A percentile compares a stretch with the other conserved stretches of the same genome.
Evolutionary conservation across 805 yeast species (phyloP).

Genomic region (Metschnikowia continentalis): DNA sequence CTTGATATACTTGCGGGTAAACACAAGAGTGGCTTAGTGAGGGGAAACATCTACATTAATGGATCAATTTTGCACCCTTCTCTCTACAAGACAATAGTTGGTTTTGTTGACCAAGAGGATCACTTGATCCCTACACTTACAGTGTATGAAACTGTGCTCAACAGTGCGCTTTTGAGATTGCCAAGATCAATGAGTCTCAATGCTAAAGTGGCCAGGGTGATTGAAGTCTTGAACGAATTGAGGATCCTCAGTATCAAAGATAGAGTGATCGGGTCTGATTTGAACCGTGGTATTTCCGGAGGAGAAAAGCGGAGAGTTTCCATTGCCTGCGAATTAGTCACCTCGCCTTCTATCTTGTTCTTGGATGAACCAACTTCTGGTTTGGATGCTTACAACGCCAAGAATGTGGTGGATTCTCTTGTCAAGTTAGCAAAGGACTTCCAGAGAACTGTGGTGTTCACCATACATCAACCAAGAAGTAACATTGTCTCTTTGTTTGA

Average conservation of each 20-base stretch:
- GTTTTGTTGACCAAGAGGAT: slow-evolving; percentile 97
- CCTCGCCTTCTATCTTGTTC: slow-evolving; percentile 78
- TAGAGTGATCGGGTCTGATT: slow-evolving; percentile 81
- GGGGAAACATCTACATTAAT: slow-evolving; percentile 72
- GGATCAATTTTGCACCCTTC: slow-evolving; percentile 49
- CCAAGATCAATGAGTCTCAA: slow-evolving; percentile 74
- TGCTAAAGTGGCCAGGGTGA: slow-evolving; percentile 73
- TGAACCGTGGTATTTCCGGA: slow-evolving; percentile 87
- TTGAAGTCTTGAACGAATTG: slow-evolving; percentile 80
- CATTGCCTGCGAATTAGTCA: slow-evolving; percentile 88
- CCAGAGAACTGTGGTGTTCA: slow-evolving; percentile 83
- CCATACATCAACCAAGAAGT: slow-evolving; percentile 96
- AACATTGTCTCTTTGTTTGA: slow-evolving; percentile 92
- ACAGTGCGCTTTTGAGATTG: slow-evolving; percentile 82
- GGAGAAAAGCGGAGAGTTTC: slow-evolving; percentile 92
- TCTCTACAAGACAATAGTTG: slow-evolving; percentile 65
- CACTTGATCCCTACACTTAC: slow-evolving; percentile 86
- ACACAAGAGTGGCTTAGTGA: slow-evolving; percentile 65
- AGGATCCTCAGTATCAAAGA: slow-evolving; percentile 82
- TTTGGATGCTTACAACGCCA: slow-evolving; percentile 88
- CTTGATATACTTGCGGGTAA: slow-evolving; percentile 89
- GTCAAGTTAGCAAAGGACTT: slow-evolving; percentile 75
- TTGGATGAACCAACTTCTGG: slow-evolving; percentile 96
- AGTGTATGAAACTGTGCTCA: slow-evolving; percentile 91
- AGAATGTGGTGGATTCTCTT: slow-evolving; percentile 81